Evolutionary conservation across 441 rosid species (phyloP).

Genomic region (Theobroma grandiflorum): DNA sequence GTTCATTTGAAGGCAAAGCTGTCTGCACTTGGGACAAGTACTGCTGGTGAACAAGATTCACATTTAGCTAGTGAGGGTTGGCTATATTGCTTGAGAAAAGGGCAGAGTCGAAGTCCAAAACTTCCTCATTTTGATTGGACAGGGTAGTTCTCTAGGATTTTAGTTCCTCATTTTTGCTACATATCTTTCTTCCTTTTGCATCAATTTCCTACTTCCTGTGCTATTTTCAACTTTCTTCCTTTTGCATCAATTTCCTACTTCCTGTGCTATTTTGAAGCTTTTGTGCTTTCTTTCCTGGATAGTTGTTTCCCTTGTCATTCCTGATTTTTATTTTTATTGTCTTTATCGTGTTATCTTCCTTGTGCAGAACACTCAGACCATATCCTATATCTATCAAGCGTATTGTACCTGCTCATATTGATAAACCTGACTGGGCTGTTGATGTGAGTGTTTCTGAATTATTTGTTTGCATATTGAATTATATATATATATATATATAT

Average conservation of each 20-base stretch:
- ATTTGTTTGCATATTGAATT: background rate
- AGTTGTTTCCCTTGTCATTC: background rate
- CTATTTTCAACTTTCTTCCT: background rate
- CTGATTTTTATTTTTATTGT: background rate
- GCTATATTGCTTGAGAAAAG: constrained; percentile 80
- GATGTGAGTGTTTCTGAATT: constrained; percentile 64
- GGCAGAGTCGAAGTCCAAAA: constrained; percentile 67
- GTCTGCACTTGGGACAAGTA: constrained; percentile 49
- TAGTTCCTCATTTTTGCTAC: background rate
- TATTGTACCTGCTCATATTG: constrained; percentile 68
- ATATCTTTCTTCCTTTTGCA: background rate
- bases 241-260: background rate
- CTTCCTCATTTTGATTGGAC: constrained; percentile 94
- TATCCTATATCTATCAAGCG: constrained; percentile 78
- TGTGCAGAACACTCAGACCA: constrained; percentile 76
- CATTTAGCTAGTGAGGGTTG: constrained; percentile 66
- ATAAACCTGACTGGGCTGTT: constrained; percentile 89
- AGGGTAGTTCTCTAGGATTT: constrained; percentile 59
- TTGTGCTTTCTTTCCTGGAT: background rate
- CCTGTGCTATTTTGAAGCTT: background rate
- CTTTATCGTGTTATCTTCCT: constrained; percentile 15
- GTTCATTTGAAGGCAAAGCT: constrained; percentile 80
- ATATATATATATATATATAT: no score
- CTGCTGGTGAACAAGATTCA: constrained; percentile 49
- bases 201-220: background rate